Evolutionary conservation across 2,329 filamentous ascomycete species (phyloP).

Genomic region (Cryphonectria naterciae): DNA sequence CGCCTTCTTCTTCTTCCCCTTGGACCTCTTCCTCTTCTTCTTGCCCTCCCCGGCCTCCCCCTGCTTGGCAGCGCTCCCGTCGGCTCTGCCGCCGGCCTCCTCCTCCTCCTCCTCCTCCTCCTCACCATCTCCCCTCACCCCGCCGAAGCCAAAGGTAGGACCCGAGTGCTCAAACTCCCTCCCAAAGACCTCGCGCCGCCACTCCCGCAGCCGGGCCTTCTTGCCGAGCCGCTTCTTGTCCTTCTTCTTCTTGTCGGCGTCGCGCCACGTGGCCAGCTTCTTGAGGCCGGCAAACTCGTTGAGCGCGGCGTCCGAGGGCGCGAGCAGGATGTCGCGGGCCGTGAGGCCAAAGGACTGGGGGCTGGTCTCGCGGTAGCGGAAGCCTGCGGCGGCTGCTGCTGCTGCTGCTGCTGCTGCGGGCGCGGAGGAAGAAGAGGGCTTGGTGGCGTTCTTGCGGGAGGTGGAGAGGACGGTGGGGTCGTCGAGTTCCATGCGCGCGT

Average conservation of each 20-base stretch:
- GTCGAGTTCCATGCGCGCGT: conserved; percentile 77
- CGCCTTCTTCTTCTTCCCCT: conserved; percentile 45
- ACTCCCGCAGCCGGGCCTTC: conserved; percentile 87
- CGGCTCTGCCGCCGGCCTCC: conserved; percentile 37
- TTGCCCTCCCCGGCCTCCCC: conserved; percentile 36
- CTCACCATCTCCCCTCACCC: conserved; percentile 47
- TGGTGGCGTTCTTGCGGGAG: conserved; percentile 43
- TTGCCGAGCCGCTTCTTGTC: conserved; percentile 90
- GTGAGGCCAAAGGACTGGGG: conserved; percentile 90
- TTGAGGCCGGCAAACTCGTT: conserved; percentile 94
- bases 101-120: conserved; percentile 32
- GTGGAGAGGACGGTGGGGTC: conserved; percentile 61
- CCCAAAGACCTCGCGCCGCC: conserved; percentile 71
- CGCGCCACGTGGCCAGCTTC: conserved; percentile 89
- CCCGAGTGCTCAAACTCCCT: conserved; percentile 59
- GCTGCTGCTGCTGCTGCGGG: conserved; percentile 26
- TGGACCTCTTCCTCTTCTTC: conserved; percentile 42
- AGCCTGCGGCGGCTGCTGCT: conserved; percentile 53
- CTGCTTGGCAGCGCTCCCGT: conserved; percentile 36
- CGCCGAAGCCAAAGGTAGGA: conserved; percentile 62
- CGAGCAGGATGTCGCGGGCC: conserved; percentile 83
- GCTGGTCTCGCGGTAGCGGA: conserved; percentile 94
- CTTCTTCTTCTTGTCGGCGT: conserved; percentile 83
- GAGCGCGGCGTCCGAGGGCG: conserved; percentile 81
- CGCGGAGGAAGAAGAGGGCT: conserved; percentile 13